Base-by-base conservation (phyloP, 768 basidiomycete genomes). In the Amanita molliuscula region DNA sequence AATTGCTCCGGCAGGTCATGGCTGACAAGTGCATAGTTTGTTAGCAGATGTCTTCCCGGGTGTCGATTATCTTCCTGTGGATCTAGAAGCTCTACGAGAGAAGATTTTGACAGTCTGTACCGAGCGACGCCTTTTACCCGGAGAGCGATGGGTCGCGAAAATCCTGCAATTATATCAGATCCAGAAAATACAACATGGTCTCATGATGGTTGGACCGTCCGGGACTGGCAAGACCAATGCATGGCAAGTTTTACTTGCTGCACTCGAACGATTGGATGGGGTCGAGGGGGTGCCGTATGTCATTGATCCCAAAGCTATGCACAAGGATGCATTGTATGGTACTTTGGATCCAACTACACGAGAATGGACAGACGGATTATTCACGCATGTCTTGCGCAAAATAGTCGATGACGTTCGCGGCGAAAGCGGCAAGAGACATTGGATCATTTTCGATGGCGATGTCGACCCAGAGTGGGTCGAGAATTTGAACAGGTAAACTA, bases 391-490 rank as follows among this genome's bases (percentile, higher is more conserved):
- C 43, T 72, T 99, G 49, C 84, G 96, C 47, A 98, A 95, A 67
- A 99, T 98, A 54, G 91, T 98, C 44, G 96, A 99, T 60, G 92
- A 98, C 61, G 95, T 97, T 37, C 89, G 96, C 60, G 96, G 96
- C 15, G 96, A 98, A 67, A 96, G 91, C 63, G 76, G 80, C 15
- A 97, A 95, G 70, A 73, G 96, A 28, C 96, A 98, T 61, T 99
- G 95, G 96, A 99, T 99, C 58, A 88, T 99, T 53, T 99, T 99
- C 55, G 96, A 99, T 61, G 96, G 96, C 51, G 96, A 99, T 58
- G 96, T 99, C 37, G 96, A 99, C 73, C 96, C 95, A 0, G 96
- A 99, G 67, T 98, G 96, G 96, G 96, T 99, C 2, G 96, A 99
- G 68, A 99, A 99, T 66, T 67, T 99, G 67, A 99, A 99, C 69